Base-by-base conservation (phyloP, 352 stramenopile species). In the Pythium aphanidermatum region DNA sequence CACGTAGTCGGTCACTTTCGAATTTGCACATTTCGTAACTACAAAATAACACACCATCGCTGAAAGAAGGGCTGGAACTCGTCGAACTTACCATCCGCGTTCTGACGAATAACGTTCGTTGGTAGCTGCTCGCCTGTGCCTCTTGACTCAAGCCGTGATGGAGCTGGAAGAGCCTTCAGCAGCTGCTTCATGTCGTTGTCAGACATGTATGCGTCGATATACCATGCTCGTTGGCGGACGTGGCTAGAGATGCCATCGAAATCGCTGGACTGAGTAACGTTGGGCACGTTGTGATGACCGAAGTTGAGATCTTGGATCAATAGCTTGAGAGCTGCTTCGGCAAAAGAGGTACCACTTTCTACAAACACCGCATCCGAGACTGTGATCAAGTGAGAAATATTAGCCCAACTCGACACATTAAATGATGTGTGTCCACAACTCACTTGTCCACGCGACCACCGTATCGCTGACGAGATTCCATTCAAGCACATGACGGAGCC, bases 291-390 rank as follows among this genome's bases (percentile, higher is more conserved):
- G 32, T 56, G 63, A 36, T 90, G 77, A 19, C 70, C 72, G 28
- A 76, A 87, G 55, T 86, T 87, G 2, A 86, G 60, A 5, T 45
- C 68, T 17, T 69, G 55, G 8, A 83, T 60, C 6, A 89, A 55
- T 31, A 90, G 42, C 23, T 49, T 57, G 21, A 90, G 46, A 1
- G 67, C 69, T 6, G 68, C 74, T 23, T 73, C 51, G 1, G 71
- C 63, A 38, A 85, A 86, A 31, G 65, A 58, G 17, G 63, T 41
- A n/a, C 73, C 77, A 23, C 73, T 87, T 51, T 87, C 77, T 8
- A 87, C 60, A 33, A 90, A 82, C 8, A 86, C 74, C 3, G 77
- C 60, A 38, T 90, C 77, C 4, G 77, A 86, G 26, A 90, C 74
- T 90, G 33, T 8, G 40, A 7, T 43, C 3, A 28, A 46, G 17